Conservation (phyloP, 371 early-diverging fungal genomes). For the Syncephalastrum racemosum region DNA sequence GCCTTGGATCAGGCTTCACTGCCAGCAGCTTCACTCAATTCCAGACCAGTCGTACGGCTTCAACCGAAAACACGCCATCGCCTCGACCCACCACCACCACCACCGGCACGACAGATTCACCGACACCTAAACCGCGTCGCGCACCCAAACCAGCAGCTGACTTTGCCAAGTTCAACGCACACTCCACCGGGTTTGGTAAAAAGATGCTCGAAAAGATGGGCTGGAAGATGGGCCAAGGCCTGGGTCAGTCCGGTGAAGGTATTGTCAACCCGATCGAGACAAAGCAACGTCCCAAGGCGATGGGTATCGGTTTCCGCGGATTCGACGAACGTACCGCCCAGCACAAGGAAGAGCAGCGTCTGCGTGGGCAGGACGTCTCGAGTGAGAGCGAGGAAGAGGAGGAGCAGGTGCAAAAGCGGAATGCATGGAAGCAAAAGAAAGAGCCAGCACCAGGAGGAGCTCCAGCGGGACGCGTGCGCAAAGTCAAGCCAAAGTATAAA, state of each 20-base stretch:
- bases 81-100: constrained; percentile 5
- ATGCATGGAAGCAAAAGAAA: constrained; percentile 51
- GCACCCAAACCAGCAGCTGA: constrained; percentile 48
- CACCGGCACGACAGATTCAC: too few species aligned
- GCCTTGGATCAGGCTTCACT: constrained; percentile 16
- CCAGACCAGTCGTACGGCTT: constrained; percentile 9
- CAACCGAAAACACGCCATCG: constrained; percentile 9
- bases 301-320: constrained; percentile 79
- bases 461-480: constrained; percentile 7
- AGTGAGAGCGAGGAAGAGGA: constrained; percentile 27
- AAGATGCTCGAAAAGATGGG: constrained; percentile 87
- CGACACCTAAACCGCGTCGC: constrained; percentile 17
- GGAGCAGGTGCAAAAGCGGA: constrained; percentile 29
- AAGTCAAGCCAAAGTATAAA: constrained; percentile 63
- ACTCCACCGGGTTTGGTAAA: constrained; percentile 73
- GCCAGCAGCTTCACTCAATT: constrained; percentile 6
- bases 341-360: constrained; percentile 48
- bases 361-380: constrained; percentile 16
- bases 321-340: constrained; percentile 71
- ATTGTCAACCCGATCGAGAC: constrained; percentile 89
- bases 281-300: constrained; percentile 74
- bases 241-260: constrained; percentile 82
- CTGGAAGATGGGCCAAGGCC: constrained; percentile 69
- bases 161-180: constrained; percentile 78
- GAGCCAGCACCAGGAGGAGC: constrained; percentile 22